Conservation (phyloP, 352 stramenopile species). For the Globisporangium nunn region DNA sequence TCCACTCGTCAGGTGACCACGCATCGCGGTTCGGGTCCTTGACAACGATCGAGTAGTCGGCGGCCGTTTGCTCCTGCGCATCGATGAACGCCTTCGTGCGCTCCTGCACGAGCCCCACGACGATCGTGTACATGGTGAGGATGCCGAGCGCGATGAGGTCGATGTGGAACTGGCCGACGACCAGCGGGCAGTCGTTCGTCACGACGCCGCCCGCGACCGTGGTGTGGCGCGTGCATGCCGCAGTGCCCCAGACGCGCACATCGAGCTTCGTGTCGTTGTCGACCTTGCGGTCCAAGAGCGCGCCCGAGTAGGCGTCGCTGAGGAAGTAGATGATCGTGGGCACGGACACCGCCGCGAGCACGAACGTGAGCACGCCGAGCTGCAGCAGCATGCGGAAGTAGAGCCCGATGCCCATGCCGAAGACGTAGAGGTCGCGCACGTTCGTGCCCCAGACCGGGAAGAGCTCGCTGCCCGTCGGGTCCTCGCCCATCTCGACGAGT, state of each 20-base stretch:
- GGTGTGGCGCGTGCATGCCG: constrained; percentile 42
- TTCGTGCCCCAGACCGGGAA: constrained; percentile 58
- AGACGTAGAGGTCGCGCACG: constrained; percentile 51
- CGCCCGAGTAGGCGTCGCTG: constrained; percentile 52
- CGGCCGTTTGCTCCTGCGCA: constrained; percentile 50
- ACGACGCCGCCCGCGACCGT: neutral
- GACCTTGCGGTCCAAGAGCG: constrained; percentile 18
- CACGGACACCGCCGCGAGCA: constrained; percentile 48
- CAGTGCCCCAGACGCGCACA: constrained; percentile 43
- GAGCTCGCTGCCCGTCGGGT: constrained; percentile 36
- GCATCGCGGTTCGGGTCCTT: constrained; percentile 65
- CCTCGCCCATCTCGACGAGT: constrained; percentile 66
- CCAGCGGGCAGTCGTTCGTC: constrained; percentile 47
- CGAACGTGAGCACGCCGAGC: constrained; percentile 38
- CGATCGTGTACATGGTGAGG: constrained; percentile 39
- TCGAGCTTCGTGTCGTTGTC: constrained; percentile 31
- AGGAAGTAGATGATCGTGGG: constrained; percentile 63
- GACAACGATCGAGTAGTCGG: constrained; percentile 68
- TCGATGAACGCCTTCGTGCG: constrained; percentile 39
- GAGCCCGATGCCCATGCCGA: constrained; percentile 69
- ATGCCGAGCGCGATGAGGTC: constrained; percentile 48
- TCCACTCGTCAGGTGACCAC: constrained; percentile 61
- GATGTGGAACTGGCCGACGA: constrained; percentile 43
- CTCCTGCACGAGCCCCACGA: constrained; percentile 32
- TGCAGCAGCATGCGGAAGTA: constrained; percentile 76